phyloP scores from a whole-genome alignment of 1,139 yeast genomes.

The Suhomyces maxii region DNA sequence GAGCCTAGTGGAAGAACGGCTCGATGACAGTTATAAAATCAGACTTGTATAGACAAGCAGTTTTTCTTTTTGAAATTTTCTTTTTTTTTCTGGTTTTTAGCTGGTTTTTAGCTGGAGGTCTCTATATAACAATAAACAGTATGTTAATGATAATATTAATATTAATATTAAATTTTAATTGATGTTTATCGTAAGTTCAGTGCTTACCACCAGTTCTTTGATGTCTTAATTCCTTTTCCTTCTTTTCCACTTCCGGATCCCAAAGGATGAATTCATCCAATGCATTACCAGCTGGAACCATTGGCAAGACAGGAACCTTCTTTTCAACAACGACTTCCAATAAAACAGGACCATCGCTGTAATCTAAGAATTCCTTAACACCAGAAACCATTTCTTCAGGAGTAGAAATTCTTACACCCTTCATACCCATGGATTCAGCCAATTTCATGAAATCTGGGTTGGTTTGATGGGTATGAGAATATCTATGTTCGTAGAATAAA shows the following conservation, averaged over 20 bases:
- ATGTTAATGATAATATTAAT: not conserved
- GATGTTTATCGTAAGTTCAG: constrained; percentile 18
- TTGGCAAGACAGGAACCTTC: constrained; percentile 97
- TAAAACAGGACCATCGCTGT: constrained; percentile 77
- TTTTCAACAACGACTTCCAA: constrained; percentile 89
- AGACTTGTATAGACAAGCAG: too few species aligned
- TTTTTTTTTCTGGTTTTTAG: too few species aligned
- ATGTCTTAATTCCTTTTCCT: constrained; percentile 64
- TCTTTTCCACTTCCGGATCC: constrained; percentile 76
- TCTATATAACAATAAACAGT: not conserved
- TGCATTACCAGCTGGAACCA: constrained; percentile 97
- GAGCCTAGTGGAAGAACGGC: not conserved
- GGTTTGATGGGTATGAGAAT: constrained; percentile 92
- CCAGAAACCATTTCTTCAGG: constrained; percentile 57
- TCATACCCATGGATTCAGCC: constrained; percentile 91
- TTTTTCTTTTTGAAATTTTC: too few species aligned
- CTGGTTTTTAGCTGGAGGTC: too few species aligned
- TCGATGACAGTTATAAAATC: not conserved
- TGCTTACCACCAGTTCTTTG: constrained; percentile 61
- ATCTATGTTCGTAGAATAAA: constrained; percentile 92
- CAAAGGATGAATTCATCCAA: constrained; percentile 87
- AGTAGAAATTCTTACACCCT: constrained; percentile 70
- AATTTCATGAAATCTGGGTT: constrained; percentile 92
- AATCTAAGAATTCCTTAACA: constrained; percentile 71
- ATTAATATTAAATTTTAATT: not conserved